Evolutionary conservation across 2,329 filamentous ascomycete species (phyloP), one percentile per base, ranked within the genome.

Genomic region (Sarocladiaceae sp.): DNA sequence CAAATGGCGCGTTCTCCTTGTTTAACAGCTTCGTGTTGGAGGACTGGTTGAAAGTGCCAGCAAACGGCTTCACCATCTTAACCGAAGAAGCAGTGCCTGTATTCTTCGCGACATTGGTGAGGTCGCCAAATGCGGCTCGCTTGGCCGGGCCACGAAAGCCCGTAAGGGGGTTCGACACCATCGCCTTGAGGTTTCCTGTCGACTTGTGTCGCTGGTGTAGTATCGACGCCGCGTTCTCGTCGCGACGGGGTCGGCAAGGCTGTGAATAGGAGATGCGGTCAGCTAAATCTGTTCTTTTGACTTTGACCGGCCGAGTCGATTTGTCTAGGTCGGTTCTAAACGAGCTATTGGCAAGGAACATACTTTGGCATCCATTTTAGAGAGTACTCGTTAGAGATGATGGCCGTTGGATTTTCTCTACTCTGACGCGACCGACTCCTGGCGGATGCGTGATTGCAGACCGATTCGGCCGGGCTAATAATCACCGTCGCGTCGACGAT

Each of bases 131-230:
- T 11, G 81, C 87, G 50, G 82, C 81, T 53, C 89, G 82, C 69
- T 90, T 93, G 45, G 82, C 72, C 46, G 78, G 60, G 31, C 62
- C 63, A 23, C 62, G 64, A 32, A 66, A 53, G 27, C 63, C 64
- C 18, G 48, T 50, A 16, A 50, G 47, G 3, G 50, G 50, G 11
- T 35, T 43, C 18, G 53, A 51, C 23, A 58, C 50, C 54, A 57
- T 60, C 31, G 47, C 51, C 23, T 54, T 50, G 34, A 86, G 53
- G 74, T 76, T 65, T 65, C 83, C 63, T 63, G 80, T 82, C 7
- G 89, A 94, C 66, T 95, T 95, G 67, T 88, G 83, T 50, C 85
- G 83, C 55, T 88, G 82, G 55, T 94, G 87, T 49, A 89, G 68
- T 44, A 76, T 45, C 9, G 57, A 58, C 19, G 54, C 68, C 60